Base-by-base conservation (phyloP, 495 filamentous ascomycete genomes). In the Umbilicaria muhlenbergii region DNA sequence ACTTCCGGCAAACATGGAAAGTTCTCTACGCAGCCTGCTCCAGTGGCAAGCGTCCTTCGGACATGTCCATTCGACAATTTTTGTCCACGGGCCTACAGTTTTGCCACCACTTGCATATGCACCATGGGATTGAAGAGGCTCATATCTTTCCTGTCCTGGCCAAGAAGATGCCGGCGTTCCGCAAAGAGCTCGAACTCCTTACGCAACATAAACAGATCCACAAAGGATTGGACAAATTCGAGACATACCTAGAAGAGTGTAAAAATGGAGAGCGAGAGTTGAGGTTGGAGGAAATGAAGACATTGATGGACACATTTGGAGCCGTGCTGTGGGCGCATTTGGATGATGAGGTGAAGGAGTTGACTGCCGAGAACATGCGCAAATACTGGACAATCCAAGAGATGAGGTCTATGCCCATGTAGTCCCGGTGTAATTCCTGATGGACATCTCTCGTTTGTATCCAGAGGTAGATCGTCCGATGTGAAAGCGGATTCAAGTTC, bases 281-380 rank as follows among this genome's bases (percentile, higher is more conserved):
- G 51, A 71, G 80, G 41, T 61, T 87, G 54, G 58, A 55, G 14
- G 75, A 80, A 56, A 49, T 93, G 60, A 81, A 78, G 61, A 62
- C 58, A 40, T 65, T 83, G 51, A 79, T 93, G 80, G 75, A 79
- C 33, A 49, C 44, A 5, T 80, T 77, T 57, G 72, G 77, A n/a
- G 62, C 67, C 15, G 80, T 86, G 40, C 54, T 89, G 34, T 79
- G 81, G 75, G 61, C 52, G 39, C 83, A 89, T 66, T 57, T 89
- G 41, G 77, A 82, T 48, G 69, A 86, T 45, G 83, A 87, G 64
- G 81, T 87, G 4, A 49, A 65, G 51, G 71, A 75, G 24, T 57
- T 89, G 3, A 70, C 73, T 4, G 81, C 86, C 36, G 83, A 91
- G 55, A 89, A 86, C 57, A 93, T 95, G 88, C 68, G 86, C 53